phyloP scores from a whole-genome alignment of 768 basidiomycete genomes.

The Lactifluus subvellereus region DNA sequence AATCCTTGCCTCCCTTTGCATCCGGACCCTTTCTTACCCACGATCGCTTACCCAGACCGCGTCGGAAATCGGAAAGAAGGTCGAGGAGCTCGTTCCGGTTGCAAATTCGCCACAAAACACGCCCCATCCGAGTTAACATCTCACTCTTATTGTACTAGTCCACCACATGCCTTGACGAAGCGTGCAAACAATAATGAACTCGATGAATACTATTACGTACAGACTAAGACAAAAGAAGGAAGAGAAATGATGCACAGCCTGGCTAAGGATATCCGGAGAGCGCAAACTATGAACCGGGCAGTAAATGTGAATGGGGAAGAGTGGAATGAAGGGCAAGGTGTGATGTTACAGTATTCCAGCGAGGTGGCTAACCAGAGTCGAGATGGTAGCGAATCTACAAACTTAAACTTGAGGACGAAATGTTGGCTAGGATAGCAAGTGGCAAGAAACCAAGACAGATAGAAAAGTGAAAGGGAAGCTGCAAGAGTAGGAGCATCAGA shows the following conservation, averaged over 20 bases:
- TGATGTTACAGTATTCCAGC: background rate
- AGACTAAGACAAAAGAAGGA: background rate
- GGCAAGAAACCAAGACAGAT: background rate
- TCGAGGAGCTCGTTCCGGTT: slow-evolving; percentile 22
- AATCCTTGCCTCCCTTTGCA: background rate
- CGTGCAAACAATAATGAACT: slow-evolving; percentile 8
- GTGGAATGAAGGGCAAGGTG: background rate
- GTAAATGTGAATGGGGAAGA: background rate
- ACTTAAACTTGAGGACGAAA: background rate
- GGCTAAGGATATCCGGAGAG: slow-evolving; percentile 15
- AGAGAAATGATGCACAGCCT: slow-evolving; percentile 1
- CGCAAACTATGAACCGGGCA: background rate
- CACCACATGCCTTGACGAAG: background rate
- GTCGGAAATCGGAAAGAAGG: slow-evolving; percentile 23
- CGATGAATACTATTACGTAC: slow-evolving; percentile 14
- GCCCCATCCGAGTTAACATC: background rate
- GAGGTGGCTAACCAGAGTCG: background rate
- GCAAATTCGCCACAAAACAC: background rate
- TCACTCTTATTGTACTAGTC: background rate
- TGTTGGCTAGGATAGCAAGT: background rate
- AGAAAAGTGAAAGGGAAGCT: background rate
- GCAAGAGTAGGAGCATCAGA: background rate
- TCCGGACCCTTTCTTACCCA: background rate
- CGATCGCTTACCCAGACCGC: slow-evolving; percentile 19
- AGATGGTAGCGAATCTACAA: slow-evolving; percentile 8